Evolutionary conservation across 1,284 basidiomycete species (phyloP).

Genomic region (Heterobasidion annosum): DNA sequence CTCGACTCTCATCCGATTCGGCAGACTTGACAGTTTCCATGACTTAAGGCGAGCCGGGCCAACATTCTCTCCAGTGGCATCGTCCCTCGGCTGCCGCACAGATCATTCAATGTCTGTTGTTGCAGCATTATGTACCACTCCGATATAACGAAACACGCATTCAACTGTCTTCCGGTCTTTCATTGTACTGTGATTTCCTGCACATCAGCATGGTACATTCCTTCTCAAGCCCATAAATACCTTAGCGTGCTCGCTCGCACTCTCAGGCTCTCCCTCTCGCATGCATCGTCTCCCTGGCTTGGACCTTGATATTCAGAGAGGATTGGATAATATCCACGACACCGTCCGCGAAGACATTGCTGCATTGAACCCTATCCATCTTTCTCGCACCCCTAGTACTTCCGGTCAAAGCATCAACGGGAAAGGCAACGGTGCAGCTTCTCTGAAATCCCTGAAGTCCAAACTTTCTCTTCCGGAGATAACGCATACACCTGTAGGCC

Average conservation of each 20-base stretch:
- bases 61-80: not conserved
- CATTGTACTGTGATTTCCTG: no score
- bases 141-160: no score
- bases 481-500: not conserved
- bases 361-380: not conserved
- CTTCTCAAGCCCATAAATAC: not conserved
- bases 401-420: not conserved
- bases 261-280: not conserved
- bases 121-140: not conserved
- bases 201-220: not conserved
- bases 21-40: not conserved
- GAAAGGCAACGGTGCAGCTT: not conserved
- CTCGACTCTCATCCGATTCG: not conserved
- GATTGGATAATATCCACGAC: not conserved
- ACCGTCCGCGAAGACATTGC: not conserved
- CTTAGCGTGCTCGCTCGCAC: not conserved
- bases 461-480: not conserved
- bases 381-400: not conserved
- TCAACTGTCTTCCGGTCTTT: no score
- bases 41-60: not conserved
- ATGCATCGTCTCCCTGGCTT: not conserved
- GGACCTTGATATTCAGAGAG: not conserved
- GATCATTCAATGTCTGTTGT: not conserved
- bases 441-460: not conserved
- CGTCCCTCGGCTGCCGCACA: not conserved